Percentiles rank a stretch among this genome's conserved stretches.
Evolutionary conservation across 179 eudicot genomes (phyloP).

Genomic region (Beta macrorhiza): DNA sequence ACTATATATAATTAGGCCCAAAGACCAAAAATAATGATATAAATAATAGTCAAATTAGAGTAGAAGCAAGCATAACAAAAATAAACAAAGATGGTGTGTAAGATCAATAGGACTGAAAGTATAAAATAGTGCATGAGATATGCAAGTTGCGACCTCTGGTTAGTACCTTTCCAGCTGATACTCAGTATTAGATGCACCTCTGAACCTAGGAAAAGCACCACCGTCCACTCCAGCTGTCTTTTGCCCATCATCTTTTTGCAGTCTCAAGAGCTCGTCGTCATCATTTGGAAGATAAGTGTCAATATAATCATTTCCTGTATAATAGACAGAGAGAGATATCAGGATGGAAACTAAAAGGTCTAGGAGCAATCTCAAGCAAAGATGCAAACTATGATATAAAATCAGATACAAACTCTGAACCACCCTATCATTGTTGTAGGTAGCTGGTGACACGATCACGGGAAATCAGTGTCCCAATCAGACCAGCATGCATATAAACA

Average conservation of each 20-base stretch:
- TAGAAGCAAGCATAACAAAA: background rate
- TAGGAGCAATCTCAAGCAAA: background rate
- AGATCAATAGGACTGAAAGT: background rate
- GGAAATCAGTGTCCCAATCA: background rate
- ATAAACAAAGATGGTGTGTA: background rate
- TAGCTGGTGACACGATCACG: background rate
- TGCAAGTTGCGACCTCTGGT: background rate
- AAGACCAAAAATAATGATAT: no score
- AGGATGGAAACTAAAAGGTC: constrained; percentile 4
- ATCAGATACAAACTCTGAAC: background rate
- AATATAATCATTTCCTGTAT: constrained; percentile 61
- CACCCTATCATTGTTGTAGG: background rate
- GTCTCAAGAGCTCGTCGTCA: constrained; percentile 58
- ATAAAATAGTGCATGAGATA: background rate
- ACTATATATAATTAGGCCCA: no score
- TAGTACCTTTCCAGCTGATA: constrained; percentile 68
- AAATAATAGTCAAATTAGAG: background rate
- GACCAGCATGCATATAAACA: background rate
- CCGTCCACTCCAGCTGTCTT: constrained; percentile 38
- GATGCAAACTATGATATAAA: background rate
- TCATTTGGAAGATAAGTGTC: constrained; percentile 59
- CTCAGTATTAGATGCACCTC: constrained; percentile 57
- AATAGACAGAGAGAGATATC: constrained; percentile 2
- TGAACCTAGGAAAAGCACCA: constrained; percentile 71
- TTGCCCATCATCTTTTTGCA: constrained; percentile 39